These are phyloP conservation scores for Cyclocybe aegerita DNA, from an alignment of 768 basidiomycete species.

Conservation along the genomic window DNA sequence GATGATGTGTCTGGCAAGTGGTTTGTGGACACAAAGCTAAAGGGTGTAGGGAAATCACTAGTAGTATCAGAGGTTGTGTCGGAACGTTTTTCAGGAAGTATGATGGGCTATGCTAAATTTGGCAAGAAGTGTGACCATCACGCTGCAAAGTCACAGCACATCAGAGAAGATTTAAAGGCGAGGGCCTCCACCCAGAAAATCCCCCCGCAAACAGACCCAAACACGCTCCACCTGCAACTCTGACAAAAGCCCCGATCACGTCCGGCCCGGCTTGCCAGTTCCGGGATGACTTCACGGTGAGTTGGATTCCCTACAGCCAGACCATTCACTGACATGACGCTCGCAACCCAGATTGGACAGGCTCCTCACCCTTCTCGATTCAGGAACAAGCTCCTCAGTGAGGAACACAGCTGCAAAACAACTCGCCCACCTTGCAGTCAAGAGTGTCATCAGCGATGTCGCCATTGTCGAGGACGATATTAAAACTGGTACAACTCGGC, in stretches of 20 bases:
- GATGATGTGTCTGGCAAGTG: not conserved
- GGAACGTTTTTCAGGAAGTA: conserved; percentile 7
- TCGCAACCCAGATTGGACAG: conserved; percentile 77
- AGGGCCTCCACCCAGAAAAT: conserved; percentile 47
- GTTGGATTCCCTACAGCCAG: conserved; percentile 10
- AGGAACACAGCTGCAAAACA: conserved; percentile 97
- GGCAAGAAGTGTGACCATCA: conserved; percentile 35
- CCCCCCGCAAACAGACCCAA: conserved; percentile 54
- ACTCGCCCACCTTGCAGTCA: conserved; percentile 86
- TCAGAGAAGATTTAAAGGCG: conserved; percentile 66
- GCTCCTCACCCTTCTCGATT: conserved; percentile 92
- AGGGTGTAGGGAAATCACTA: too few relatives aligned
- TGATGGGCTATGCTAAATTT: conserved; percentile 12
- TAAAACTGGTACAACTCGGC: conserved; percentile 50
- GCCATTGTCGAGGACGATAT: conserved; percentile 73
- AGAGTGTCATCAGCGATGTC: conserved; percentile 82
- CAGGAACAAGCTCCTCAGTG: conserved; percentile 87
- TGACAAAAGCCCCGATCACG: conserved; percentile 24
- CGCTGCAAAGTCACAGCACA: conserved; percentile 33
- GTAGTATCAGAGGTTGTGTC: not conserved
- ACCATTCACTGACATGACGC: not conserved
- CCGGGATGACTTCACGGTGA: conserved; percentile 79
- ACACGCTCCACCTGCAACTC: conserved; percentile 31
- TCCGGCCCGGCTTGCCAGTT: conserved; percentile 54
- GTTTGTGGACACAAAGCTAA: not conserved